These are phyloP conservation scores for Boletus rex-veris DNA, from an alignment of 768 basidiomycete species.

Conservation along the genomic window DNA sequence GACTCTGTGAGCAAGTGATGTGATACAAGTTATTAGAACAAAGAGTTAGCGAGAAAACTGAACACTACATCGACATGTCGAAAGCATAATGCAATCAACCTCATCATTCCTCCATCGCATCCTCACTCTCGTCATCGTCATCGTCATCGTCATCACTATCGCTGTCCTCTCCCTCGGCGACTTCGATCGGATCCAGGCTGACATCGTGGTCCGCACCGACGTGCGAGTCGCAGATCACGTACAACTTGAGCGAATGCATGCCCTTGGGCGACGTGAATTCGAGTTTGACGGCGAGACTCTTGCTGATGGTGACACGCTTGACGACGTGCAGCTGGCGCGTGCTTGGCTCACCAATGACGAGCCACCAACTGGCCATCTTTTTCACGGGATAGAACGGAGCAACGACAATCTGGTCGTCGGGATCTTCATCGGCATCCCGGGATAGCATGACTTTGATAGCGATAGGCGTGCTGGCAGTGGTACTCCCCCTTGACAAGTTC, in stretches of 20 bases:
- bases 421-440: constrained; percentile 78
- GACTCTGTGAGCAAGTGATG: too few species aligned
- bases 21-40: too few species aligned
- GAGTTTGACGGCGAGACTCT: constrained; percentile 75
- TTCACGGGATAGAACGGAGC: constrained; percentile 90
- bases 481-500: constrained; percentile 86
- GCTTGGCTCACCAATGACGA: constrained; percentile 83
- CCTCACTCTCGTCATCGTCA: constrained; percentile 58
- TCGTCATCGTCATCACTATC: constrained; percentile 63
- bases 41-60: background rate
- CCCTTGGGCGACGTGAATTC: constrained; percentile 89
- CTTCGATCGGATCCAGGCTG: constrained; percentile 74
- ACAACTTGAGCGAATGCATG: constrained; percentile 75
- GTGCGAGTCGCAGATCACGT: constrained; percentile 91
- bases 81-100: background rate
- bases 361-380: constrained; percentile 97
- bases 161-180: constrained; percentile 87
- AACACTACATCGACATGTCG: background rate
- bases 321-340: constrained; percentile 78
- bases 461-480: constrained; percentile 79
- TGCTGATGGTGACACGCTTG: constrained; percentile 80
- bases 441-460: constrained; percentile 73
- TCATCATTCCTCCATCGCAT: constrained; percentile 48
- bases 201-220: constrained; percentile 92
- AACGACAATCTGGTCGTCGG: constrained; percentile 77